Base-by-base conservation (phyloP, 345 rosid species). In the Populus nigra region DNA sequence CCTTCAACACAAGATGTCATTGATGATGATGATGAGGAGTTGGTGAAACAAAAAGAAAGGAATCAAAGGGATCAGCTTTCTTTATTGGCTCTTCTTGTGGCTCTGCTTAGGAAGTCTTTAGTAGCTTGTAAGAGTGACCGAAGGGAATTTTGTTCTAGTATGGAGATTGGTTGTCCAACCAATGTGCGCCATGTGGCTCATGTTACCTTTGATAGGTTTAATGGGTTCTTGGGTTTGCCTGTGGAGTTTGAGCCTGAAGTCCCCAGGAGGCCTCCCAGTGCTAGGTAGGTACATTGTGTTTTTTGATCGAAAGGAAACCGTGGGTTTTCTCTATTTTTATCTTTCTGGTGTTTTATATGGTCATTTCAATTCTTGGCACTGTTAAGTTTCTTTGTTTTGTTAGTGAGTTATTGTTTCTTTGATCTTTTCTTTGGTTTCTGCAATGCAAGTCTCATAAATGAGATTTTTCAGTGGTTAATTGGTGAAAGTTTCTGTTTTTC, bases 201-300 rank as follows among this genome's bases (percentile, higher is more conserved):
- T 75, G 85, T 82, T 23, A 82, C 85, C 65, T 82, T 82, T 22
- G 85, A 82, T 66, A 78, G 85, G 71, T 82, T 82, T 39, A 78
- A 82, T 71, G 85, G 85, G 16, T 82, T 82, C 69, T 50, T 82
- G 50, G 85, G 85, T 18, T 78, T 82, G 85, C 85, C 85, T 33
- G 82, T 82, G 59, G 85, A 82, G 76, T 82, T 82, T 20, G 85
- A 82, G 73, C 85, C 85, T 71, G 85, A 82, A 65, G 85, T 82
- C 7, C 74, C 85, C 47, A 78, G 81, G 49, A 65, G 82, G 72
- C 73, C 79, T 66, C 85, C 85, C 45, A 82, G 85, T 78, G 85
- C 85, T 66, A 82, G 85, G 85, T 82, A 69, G n/a, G 45, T 43
- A 71, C 81, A 74, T 71, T 78, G 31, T 73, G 53, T 9, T 38